These are phyloP conservation scores for Mrakia frigida DNA, from an alignment of 768 basidiomycete genomes.

Conservation along the genomic window DNA sequence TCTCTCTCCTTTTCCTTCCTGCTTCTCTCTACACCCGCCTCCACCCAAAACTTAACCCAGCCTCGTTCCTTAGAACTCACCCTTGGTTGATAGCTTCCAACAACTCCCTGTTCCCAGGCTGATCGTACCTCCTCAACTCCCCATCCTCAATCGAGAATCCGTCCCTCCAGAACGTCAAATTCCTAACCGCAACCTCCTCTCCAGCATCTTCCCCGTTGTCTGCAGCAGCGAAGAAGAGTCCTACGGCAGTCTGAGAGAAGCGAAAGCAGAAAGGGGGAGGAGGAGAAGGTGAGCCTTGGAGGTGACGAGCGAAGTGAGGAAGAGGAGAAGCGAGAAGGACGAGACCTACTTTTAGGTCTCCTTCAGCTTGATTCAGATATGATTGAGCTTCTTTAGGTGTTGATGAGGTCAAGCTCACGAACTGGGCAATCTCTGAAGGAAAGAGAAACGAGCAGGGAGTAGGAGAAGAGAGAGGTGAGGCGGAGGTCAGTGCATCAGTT, in stretches of 20 bases:
- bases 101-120: slow-evolving; percentile 64
- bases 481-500: slow-evolving; percentile 11
- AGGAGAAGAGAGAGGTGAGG: slow-evolving; percentile 2
- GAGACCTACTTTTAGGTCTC: slow-evolving; percentile 22
- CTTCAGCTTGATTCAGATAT: slow-evolving; percentile 22
- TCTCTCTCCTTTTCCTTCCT: too few relatives aligned
- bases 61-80: slow-evolving; percentile 46
- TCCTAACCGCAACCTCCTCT: slow-evolving; percentile 52
- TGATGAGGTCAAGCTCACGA: slow-evolving; percentile 26
- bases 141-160: slow-evolving; percentile 91
- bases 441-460: not conserved
- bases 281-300: not conserved
- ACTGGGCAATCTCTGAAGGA: slow-evolving; percentile 26
- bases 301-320: not conserved
- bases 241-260: slow-evolving; percentile 22
- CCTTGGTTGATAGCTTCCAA: slow-evolving; percentile 74
- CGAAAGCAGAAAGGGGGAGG: not conserved
- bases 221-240: slow-evolving; percentile 27
- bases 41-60: not conserved
- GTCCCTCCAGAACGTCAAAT: slow-evolving; percentile 85
- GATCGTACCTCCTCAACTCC: slow-evolving; percentile 73
- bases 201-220: slow-evolving; percentile 13
- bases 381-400: slow-evolving; percentile 20
- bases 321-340: slow-evolving; percentile 2
- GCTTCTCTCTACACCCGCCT: not conserved